Conservation (phyloP, 768 basidiomycete genomes). For the Termitomyces sp. region DNA sequence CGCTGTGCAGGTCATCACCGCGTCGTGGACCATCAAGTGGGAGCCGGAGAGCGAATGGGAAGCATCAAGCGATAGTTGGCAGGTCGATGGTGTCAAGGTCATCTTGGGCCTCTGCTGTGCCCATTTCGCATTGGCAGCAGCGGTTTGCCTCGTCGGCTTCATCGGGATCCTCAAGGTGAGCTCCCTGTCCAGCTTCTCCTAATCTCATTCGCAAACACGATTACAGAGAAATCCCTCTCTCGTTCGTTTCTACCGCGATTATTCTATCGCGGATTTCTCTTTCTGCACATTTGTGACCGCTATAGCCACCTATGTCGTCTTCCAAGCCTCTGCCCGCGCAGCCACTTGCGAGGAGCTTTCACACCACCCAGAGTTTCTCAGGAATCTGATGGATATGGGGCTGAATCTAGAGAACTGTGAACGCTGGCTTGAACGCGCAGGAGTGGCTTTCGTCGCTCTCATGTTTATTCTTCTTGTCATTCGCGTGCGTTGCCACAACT, state of each 20-base stretch:
- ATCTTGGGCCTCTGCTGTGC: constrained; percentile 61
- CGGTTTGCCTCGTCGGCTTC: constrained; percentile 63
- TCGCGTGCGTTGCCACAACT: constrained; percentile 44
- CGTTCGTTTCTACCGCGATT: constrained; percentile 80
- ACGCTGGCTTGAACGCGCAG: constrained; percentile 67
- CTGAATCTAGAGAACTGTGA: constrained; percentile 81
- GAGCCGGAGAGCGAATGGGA: constrained; percentile 49
- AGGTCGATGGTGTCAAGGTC: constrained; percentile 41
- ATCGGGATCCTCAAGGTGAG: constrained; percentile 66
- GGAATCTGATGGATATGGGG: constrained; percentile 65
- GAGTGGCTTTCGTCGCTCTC: constrained; percentile 52
- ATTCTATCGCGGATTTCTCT: constrained; percentile 73
- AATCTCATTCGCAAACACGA: not conserved
- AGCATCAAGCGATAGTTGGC: constrained; percentile 33
- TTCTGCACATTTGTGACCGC: constrained; percentile 61
- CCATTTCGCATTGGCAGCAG: constrained; percentile 64
- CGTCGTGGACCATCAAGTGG: constrained; percentile 32
- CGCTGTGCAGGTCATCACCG: constrained; percentile 23
- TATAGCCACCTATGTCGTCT: constrained; percentile 55
- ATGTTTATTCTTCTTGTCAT: constrained; percentile 62
- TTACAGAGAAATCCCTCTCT: constrained; percentile 56
- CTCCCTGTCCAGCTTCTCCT: constrained; percentile 8
- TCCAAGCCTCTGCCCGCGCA: constrained; percentile 50
- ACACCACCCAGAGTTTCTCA: constrained; percentile 70
- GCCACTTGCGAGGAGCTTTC: constrained; percentile 73